phyloP scores from a whole-genome alignment of 2,329 filamentous ascomycete species.

The Pseudopithomyces maydicus region DNA sequence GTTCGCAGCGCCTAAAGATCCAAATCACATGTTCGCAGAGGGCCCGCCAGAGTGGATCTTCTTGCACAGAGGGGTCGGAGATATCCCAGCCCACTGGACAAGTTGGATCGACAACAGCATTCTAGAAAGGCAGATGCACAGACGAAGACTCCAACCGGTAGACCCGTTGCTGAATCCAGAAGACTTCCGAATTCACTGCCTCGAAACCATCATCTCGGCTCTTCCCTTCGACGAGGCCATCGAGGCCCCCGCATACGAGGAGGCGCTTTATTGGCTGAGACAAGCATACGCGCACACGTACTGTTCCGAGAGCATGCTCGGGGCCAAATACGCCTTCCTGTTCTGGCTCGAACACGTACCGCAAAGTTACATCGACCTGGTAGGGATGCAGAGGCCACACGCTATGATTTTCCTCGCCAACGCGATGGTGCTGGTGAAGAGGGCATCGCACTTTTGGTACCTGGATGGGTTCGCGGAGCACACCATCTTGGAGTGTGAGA shows the following conservation, averaged over 20 bases:
- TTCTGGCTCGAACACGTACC: constrained; percentile 19
- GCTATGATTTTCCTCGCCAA: constrained; percentile 21
- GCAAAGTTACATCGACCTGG: constrained; percentile 16
- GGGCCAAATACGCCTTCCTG: constrained; percentile 17
- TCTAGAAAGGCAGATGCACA: constrained; percentile 15
- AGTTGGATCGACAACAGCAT: constrained; percentile 17
- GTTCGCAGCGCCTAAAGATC: constrained; percentile 16
- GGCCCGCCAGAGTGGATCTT: constrained; percentile 18
- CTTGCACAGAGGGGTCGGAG: constrained; percentile 16
- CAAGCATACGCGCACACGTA: constrained; percentile 22
- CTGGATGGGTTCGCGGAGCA: constrained; percentile 19
- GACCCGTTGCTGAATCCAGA: constrained; percentile 19
- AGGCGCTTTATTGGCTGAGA: constrained; percentile 18
- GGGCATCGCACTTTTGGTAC: constrained; percentile 18
- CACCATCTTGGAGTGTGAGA: constrained; percentile 13
- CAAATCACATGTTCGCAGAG: constrained; percentile 5
- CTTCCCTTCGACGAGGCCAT: constrained; percentile 11
- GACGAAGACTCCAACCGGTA: constrained; percentile 15
- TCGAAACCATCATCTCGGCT: constrained; percentile 12
- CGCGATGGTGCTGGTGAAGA: constrained; percentile 17
- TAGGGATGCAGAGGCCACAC: constrained; percentile 9
- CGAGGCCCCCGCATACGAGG: constrained; percentile 12
- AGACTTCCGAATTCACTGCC: constrained; percentile 16
- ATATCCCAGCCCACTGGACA: constrained; percentile 18
- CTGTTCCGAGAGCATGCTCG: constrained; percentile 11